phyloP scores from a whole-genome alignment of 306 rosid species.

The Pueraria montana region DNA sequence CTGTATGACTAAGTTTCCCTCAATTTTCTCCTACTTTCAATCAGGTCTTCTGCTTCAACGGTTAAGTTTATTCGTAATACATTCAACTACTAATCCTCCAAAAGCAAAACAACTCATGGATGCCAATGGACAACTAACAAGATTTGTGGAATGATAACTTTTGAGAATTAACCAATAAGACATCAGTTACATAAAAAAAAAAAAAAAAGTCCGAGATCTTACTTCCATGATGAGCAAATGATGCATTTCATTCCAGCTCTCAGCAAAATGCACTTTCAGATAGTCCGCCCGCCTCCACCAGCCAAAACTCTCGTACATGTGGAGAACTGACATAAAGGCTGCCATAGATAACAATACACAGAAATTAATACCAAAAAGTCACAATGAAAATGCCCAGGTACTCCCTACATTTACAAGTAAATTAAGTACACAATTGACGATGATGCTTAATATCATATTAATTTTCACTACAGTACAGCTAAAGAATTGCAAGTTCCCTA shows the following conservation, averaged over 20 bases:
- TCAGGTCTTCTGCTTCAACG: slow-evolving; percentile 6
- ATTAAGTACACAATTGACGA: slow-evolving; percentile 34
- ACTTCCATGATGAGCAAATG: slow-evolving; percentile 99
- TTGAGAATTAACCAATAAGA: slow-evolving; percentile 32
- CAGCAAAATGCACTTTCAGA: slow-evolving; percentile 98
- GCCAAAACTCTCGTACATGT: slow-evolving; percentile 96
- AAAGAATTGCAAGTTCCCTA: slow-evolving; percentile 1
- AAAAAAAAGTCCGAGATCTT: slow-evolving; percentile 35
- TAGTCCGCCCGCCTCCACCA: slow-evolving; percentile 99
- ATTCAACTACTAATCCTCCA: slow-evolving; percentile 43
- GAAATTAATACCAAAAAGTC: slow-evolving; percentile 33
- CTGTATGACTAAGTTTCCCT: not conserved
- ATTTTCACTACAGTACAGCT: slow-evolving; percentile 27
- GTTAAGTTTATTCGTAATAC: not conserved
- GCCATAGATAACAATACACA: slow-evolving; percentile 47
- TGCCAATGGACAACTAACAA: slow-evolving; percentile 5
- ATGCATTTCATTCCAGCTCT: slow-evolving; percentile 99
- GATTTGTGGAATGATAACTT: slow-evolving; percentile 20
- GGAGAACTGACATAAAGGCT: slow-evolving; percentile 96
- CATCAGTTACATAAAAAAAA: slow-evolving; percentile 1
- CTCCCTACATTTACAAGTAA: slow-evolving; percentile 40
- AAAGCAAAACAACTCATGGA: slow-evolving; percentile 24
- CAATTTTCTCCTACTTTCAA: slow-evolving; percentile 14
- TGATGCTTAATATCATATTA: not conserved
- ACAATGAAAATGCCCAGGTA: slow-evolving; percentile 28